Conservation (phyloP, 2,329 filamentous ascomycete genomes). For the Penicillium brasilianum region DNA sequence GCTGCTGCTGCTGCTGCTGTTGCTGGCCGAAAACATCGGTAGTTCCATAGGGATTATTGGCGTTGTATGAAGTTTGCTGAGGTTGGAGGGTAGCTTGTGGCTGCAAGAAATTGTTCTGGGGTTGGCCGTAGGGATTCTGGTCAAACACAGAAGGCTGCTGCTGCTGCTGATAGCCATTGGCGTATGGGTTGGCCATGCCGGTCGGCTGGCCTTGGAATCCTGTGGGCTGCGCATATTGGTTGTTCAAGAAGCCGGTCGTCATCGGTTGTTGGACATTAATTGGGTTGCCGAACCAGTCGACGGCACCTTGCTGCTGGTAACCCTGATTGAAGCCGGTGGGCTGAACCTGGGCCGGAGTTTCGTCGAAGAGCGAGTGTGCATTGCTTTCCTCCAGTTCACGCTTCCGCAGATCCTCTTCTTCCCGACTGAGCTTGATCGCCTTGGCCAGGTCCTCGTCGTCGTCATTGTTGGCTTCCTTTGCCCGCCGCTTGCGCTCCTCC, state of each 20-base stretch:
- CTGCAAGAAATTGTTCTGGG: slow-evolving; percentile 52
- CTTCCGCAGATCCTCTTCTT: slow-evolving; percentile 83
- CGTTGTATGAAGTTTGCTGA: slow-evolving; percentile 64
- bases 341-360: slow-evolving; percentile 73
- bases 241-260: slow-evolving; percentile 69
- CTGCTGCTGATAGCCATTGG: slow-evolving; percentile 74
- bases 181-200: slow-evolving; percentile 71
- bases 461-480: slow-evolving; percentile 64
- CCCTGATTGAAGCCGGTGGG: slow-evolving; percentile 93
- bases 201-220: slow-evolving; percentile 68
- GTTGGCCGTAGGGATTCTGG: slow-evolving; percentile 52
- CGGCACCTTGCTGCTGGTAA: slow-evolving; percentile 93
- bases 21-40: slow-evolving; percentile 50
- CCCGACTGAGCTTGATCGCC: slow-evolving; percentile 92
- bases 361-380: slow-evolving; percentile 85
- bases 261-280: slow-evolving; percentile 78
- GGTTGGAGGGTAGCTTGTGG: slow-evolving; percentile 60
- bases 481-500: slow-evolving; percentile 79
- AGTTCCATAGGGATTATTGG: slow-evolving; percentile 61
- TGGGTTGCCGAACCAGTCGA: slow-evolving; percentile 97
- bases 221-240: slow-evolving; percentile 76
- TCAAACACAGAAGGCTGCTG: slow-evolving; percentile 75
- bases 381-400: slow-evolving; percentile 87
- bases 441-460: slow-evolving; percentile 91
- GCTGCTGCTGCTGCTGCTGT: slow-evolving; percentile 46